Evolutionary conservation across 768 basidiomycete genomes (phyloP).

Genomic region (Phanerochaete sordida): DNA sequence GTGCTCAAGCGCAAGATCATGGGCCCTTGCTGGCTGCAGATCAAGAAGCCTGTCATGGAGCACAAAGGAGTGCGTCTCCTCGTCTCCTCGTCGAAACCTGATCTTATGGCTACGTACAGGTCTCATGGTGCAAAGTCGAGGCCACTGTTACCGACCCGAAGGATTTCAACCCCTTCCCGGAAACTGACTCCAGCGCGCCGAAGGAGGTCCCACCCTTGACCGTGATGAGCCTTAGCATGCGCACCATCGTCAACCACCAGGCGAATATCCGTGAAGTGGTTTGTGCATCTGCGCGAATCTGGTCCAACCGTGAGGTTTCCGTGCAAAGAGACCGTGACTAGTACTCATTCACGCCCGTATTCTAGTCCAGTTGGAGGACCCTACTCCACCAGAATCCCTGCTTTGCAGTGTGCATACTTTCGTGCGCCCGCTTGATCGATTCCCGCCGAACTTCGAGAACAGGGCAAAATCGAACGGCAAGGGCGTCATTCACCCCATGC

Average conservation of each 20-base stretch:
- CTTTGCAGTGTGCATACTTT: conserved; percentile 84
- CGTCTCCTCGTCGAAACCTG: no score
- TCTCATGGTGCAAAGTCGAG: conserved; percentile 97
- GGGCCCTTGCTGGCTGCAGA: conserved; percentile 96
- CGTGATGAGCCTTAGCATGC: conserved; percentile 81
- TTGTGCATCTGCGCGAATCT: conserved; percentile 78
- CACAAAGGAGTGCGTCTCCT: conserved; percentile 65
- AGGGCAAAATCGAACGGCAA: conserved; percentile 60
- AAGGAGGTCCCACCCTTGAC: conserved; percentile 87
- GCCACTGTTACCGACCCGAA: conserved; percentile 81
- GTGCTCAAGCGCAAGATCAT: conserved; percentile 96
- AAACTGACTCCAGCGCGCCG: conserved; percentile 64
- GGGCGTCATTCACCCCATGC: conserved; percentile 68
- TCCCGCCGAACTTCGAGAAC: conserved; percentile 81
- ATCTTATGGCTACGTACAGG: no score
- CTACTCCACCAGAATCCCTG: conserved; percentile 84
- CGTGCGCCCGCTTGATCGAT: conserved; percentile 83
- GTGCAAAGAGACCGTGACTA: neutral
- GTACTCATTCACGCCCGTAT: neutral
- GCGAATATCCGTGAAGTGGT: conserved; percentile 95
- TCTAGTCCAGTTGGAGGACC: conserved; percentile 84
- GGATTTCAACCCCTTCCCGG: conserved; percentile 78
- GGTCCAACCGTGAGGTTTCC: conserved; percentile 46
- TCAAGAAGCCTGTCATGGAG: conserved; percentile 74
- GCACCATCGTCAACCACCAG: conserved; percentile 91